phyloP scores from a whole-genome alignment of 257 asterid genomes.

The Nicotiana undulata region DNA sequence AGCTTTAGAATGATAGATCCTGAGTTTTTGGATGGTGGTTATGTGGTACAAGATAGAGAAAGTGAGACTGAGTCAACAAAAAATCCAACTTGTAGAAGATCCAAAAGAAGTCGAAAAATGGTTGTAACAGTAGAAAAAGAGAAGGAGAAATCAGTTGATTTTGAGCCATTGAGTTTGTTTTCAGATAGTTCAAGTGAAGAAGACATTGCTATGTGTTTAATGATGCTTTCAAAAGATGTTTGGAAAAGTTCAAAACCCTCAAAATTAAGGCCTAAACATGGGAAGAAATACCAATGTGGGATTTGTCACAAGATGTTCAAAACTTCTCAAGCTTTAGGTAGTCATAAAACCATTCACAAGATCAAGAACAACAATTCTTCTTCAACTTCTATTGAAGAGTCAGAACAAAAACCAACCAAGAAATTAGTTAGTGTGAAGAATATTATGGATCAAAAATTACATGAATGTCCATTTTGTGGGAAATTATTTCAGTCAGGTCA shows the following conservation, averaged over 20 bases:
- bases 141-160: conserved; percentile 11
- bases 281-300: conserved; percentile 24
- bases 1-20: conserved; percentile 31
- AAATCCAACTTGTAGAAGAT: conserved; percentile 25
- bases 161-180: conserved; percentile 20
- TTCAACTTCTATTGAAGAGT: background rate
- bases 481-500: conserved; percentile 49
- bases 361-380: background rate
- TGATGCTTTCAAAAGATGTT: conserved; percentile 60
- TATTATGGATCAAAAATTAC: conserved; percentile 11
- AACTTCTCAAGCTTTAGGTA: conserved; percentile 44
- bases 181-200: conserved; percentile 29
- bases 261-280: background rate
- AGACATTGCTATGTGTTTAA: conserved; percentile 51
- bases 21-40: conserved; percentile 22
- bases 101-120: conserved; percentile 21
- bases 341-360: conserved; percentile 21
- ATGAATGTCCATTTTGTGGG: conserved; percentile 48
- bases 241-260: conserved; percentile 16
- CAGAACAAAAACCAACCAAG: background rate
- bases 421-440: background rate
- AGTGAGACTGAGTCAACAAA: conserved; percentile 30
- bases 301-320: conserved; percentile 25
- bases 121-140: background rate
- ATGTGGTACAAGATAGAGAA: conserved; percentile 22